Conservation (phyloP, 106 monocot species). For the Dendrobium catenatum region DNA sequence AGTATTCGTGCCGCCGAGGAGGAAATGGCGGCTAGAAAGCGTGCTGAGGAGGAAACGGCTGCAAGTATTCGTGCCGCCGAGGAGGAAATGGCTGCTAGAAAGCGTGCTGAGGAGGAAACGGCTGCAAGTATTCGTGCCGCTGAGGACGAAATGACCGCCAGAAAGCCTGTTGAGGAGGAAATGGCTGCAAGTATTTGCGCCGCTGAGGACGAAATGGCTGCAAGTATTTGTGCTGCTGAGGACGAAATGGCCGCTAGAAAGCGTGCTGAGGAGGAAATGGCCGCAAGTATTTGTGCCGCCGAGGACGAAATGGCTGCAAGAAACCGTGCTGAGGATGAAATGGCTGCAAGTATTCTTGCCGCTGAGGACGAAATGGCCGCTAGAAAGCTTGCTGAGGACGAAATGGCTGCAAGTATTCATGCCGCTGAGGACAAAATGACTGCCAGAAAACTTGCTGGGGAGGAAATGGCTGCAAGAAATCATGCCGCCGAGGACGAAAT, state of each 20-base stretch:
- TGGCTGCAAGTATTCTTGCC: slow-evolving; percentile 7
- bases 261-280: slow-evolving; percentile 52
- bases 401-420: slow-evolving; percentile 7
- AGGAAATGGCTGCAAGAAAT: slow-evolving; percentile 16
- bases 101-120: slow-evolving; percentile 23
- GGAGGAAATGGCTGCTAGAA: slow-evolving; percentile 44
- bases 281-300: slow-evolving; percentile 11
- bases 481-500: slow-evolving; percentile 30
- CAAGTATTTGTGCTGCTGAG: slow-evolving; percentile 24
- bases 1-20: slow-evolving; percentile 21
- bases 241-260: slow-evolving; percentile 20
- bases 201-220: slow-evolving; percentile 33
- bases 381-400: slow-evolving; percentile 22
- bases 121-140: not conserved
- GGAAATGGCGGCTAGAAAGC: slow-evolving; percentile 1
- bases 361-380: slow-evolving; percentile 29
- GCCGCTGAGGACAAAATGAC: slow-evolving; percentile 30
- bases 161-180: slow-evolving; percentile 21
- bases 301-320: slow-evolving; percentile 27
- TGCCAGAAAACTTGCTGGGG: slow-evolving; percentile 14
- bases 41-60: not conserved
- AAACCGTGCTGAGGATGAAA: slow-evolving; percentile 21
- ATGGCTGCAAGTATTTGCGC: slow-evolving; percentile 6
- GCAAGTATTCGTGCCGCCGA: slow-evolving; percentile 26
- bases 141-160: slow-evolving; percentile 12